phyloP scores from a whole-genome alignment of 345 rosid genomes.

The Alliaria petiolata region DNA sequence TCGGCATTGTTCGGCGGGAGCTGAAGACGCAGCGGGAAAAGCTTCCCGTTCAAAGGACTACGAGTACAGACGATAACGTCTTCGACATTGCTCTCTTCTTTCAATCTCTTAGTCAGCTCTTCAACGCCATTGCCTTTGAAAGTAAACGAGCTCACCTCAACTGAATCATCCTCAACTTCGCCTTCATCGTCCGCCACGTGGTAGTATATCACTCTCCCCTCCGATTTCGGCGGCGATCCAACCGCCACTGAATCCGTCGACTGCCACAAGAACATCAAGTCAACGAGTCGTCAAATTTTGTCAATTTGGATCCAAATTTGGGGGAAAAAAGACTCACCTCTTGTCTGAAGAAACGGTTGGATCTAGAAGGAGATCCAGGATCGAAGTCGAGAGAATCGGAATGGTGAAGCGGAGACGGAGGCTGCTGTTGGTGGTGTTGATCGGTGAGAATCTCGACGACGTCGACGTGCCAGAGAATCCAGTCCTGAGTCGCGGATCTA shows the following conservation, averaged over 20 bases:
- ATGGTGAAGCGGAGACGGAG: constrained; percentile 39
- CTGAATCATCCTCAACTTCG: constrained; percentile 57
- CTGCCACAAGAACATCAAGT: constrained; percentile 36
- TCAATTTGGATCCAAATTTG: background rate
- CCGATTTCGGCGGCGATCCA: constrained; percentile 65
- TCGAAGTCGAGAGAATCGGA: constrained; percentile 52
- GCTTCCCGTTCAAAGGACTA: constrained; percentile 84
- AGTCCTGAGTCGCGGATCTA: constrained; percentile 56
- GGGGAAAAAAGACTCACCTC: constrained; percentile 47
- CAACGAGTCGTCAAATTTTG: background rate
- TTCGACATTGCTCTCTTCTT: constrained; percentile 67
- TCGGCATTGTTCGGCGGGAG: constrained; percentile 89
- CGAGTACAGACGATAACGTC: constrained; percentile 76
- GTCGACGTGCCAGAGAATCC: constrained; percentile 79
- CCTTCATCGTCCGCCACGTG: constrained; percentile 71
- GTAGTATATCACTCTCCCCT: constrained; percentile 83
- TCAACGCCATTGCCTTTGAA: constrained; percentile 77
- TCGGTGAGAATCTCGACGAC: constrained; percentile 44
- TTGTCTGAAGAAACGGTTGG: constrained; percentile 54
- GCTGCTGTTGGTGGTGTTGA: background rate
- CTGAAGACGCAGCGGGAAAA: constrained; percentile 77
- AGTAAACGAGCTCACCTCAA: constrained; percentile 50
- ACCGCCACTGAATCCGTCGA: constrained; percentile 57
- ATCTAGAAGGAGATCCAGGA: constrained; percentile 48
- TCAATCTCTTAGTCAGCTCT: constrained; percentile 64